These are phyloP conservation scores for Schwanniomyces sp. DNA, from an alignment of 805 yeast species.

Conservation along the genomic window DNA sequence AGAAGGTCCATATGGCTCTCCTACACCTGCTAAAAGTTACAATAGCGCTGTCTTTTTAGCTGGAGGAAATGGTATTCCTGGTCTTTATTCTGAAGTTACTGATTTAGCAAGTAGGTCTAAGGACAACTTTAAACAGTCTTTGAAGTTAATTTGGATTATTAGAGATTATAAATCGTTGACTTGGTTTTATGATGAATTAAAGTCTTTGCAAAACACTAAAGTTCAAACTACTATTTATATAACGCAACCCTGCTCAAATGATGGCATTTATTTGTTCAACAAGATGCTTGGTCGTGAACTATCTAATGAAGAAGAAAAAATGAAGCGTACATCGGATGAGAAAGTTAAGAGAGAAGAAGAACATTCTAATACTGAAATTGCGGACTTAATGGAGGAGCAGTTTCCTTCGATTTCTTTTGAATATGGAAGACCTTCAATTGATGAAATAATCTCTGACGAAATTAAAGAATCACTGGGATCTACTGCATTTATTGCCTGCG, in stretches of 20 bases:
- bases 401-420: constrained; percentile 41
- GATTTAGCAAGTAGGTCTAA: constrained; percentile 18
- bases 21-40: constrained; percentile 48
- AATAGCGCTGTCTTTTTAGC: constrained; percentile 60
- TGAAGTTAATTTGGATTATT: constrained; percentile 39
- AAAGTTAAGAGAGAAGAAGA: constrained; percentile 12
- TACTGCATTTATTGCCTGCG: constrained; percentile 50
- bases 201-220: constrained; percentile 27
- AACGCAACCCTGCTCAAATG: constrained; percentile 29
- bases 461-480: constrained; percentile 36
- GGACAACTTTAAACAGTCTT: constrained; percentile 5
- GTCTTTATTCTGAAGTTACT: constrained; percentile 37
- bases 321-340: not conserved
- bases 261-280: constrained; percentile 1
- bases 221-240: constrained; percentile 43
- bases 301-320: constrained; percentile 3
- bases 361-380: constrained; percentile 7
- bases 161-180: constrained; percentile 39
- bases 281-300: not conserved
- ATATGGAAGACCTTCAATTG: constrained; percentile 44
- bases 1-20: constrained; percentile 74
- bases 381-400: constrained; percentile 15
- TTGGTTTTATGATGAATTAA: constrained; percentile 40
- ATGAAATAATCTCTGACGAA: constrained; percentile 33
- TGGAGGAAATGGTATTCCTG: constrained; percentile 78